phyloP scores from a whole-genome alignment of 108 stramenopile genomes.

The Discostella pseudostelligera region DNA sequence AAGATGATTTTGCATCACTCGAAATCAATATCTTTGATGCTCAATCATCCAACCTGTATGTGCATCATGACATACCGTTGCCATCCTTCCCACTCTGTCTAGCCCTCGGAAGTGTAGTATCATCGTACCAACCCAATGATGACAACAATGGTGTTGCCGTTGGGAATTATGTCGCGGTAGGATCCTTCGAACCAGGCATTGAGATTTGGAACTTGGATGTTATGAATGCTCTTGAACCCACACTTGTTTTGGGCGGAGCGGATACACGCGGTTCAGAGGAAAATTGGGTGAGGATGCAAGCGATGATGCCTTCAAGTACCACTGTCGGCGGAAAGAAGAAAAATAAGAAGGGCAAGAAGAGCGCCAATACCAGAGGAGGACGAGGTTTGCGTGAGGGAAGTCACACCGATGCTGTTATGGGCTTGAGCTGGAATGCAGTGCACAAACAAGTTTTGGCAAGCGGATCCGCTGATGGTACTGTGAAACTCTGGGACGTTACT shows the following conservation, averaged over 20 bases:
- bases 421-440: constrained; percentile 93
- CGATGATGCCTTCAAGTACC: constrained; percentile 28
- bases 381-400: constrained; percentile 68
- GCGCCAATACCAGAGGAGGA: constrained; percentile 30
- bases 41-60: constrained; percentile 88
- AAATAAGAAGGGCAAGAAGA: constrained; percentile 58
- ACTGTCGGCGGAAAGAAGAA: constrained; percentile 19
- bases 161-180: constrained; percentile 94
- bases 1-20: constrained; percentile 87
- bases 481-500: constrained; percentile 96
- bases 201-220: constrained; percentile 99
- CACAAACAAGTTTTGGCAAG: constrained; percentile 94
- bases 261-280: constrained; percentile 77
- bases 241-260: constrained; percentile 89
- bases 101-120: constrained; percentile 68
- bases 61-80: constrained; percentile 98
- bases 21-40: constrained; percentile 89
- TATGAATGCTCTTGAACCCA: constrained; percentile 95
- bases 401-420: constrained; percentile 97
- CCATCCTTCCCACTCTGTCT: constrained; percentile 96
- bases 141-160: constrained; percentile 50
- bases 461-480: constrained; percentile 96
- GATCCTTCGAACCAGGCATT: constrained; percentile 96
- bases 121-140: too few relatives aligned
- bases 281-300: constrained; percentile 62